Evolutionary conservation across 345 rosid species (phyloP).

Genomic region (Gossypium arboreum): DNA sequence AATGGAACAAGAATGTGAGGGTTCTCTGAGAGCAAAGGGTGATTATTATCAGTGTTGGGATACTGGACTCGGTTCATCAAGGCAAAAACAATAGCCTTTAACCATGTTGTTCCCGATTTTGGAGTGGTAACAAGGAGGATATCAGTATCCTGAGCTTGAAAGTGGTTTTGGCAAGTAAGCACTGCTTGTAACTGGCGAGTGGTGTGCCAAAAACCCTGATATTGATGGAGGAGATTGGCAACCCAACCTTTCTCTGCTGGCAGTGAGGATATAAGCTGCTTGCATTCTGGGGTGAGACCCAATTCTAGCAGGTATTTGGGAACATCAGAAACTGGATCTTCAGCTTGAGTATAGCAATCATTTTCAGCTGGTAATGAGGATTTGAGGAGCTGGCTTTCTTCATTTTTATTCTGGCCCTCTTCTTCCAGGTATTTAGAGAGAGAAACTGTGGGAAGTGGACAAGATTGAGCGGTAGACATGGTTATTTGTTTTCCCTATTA

Average conservation of each 20-base stretch:
- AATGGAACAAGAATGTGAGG: slow-evolving; percentile 65
- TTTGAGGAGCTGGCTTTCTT: neutral
- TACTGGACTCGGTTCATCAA: slow-evolving; percentile 28
- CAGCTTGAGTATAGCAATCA: neutral
- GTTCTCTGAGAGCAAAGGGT: slow-evolving; percentile 46
- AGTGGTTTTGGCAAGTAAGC: slow-evolving; percentile 37
- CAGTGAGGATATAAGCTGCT: slow-evolving; percentile 33
- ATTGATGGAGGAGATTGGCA: slow-evolving; percentile 30
- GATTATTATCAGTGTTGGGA: slow-evolving; percentile 17
- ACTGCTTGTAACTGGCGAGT: slow-evolving; percentile 36
- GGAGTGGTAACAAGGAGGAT: slow-evolving; percentile 49
- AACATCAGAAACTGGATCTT: neutral
- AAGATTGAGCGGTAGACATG: neutral
- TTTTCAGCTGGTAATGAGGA: neutral
- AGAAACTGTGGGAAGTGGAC: too few species aligned
- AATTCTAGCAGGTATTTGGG: slow-evolving; percentile 39
- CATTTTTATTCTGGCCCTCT: too few species aligned
- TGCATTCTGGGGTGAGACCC: slow-evolving; percentile 29
- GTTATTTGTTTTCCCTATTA: too few species aligned
- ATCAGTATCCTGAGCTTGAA: slow-evolving; percentile 40
- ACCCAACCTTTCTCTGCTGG: slow-evolving; percentile 40
- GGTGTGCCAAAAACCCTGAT: slow-evolving; percentile 51
- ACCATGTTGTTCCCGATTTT: slow-evolving; percentile 66
- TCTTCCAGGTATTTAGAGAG: too few species aligned
- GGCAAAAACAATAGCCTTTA: slow-evolving; percentile 48